phyloP scores from a whole-genome alignment of 2,329 filamentous ascomycete species.

The Aspergillus flavus region DNA sequence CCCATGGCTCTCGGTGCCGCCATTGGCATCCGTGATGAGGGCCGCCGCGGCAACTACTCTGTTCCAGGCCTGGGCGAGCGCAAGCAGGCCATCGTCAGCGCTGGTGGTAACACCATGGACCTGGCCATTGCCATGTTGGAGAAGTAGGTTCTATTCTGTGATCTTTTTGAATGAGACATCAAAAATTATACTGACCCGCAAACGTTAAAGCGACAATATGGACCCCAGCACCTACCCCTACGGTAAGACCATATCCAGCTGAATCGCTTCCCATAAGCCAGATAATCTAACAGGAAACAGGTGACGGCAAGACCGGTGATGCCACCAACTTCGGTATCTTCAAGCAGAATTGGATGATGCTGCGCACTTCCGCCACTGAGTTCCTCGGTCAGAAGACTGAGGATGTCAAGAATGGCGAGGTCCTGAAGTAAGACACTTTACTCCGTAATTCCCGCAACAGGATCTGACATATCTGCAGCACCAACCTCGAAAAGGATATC shows the following conservation, averaged over 20 bases:
- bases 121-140: conserved; percentile 26
- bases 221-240: conserved; percentile 22
- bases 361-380: conserved; percentile 28
- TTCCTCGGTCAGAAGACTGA: conserved; percentile 23
- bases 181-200: neutral
- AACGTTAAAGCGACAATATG: neutral
- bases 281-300: conserved; percentile 1
- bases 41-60: conserved; percentile 13
- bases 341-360: conserved; percentile 37
- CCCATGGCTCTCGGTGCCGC: conserved; percentile 6
- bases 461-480: conserved; percentile 9
- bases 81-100: conserved; percentile 18
- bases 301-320: conserved; percentile 31
- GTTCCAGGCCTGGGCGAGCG: conserved; percentile 18
- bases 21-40: conserved; percentile 11
- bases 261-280: accelerated
- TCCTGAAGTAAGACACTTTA: conserved; percentile 27
- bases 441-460: neutral
- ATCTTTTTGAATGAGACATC: no score
- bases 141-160: conserved; percentile 8
- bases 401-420: conserved; percentile 29
- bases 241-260: conserved; percentile 10
- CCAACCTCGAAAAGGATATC: conserved; percentile 22
- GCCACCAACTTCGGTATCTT: conserved; percentile 34
- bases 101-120: conserved; percentile 23